These are phyloP conservation scores for Croton laevigatus DNA, from an alignment of 441 rosid genomes.

Conservation along the genomic window DNA sequence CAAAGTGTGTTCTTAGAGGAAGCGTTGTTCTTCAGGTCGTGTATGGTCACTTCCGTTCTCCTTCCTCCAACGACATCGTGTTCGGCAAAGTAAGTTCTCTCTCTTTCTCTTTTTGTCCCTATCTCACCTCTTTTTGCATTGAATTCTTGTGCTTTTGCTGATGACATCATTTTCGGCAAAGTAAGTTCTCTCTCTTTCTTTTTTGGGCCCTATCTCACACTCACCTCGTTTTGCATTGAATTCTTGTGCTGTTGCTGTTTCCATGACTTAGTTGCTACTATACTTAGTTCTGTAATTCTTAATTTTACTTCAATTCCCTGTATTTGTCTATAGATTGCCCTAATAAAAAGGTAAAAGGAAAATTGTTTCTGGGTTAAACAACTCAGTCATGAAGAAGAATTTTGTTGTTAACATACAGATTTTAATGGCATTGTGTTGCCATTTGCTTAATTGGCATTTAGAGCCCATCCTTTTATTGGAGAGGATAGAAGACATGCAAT, in stretches of 20 bases:
- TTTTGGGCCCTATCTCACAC: no score
- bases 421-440: neutral
- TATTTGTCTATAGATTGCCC: neutral
- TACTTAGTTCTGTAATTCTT: neutral
- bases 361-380: neutral
- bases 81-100: constrained; percentile 62
- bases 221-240: no score
- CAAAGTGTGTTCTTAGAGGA: constrained; percentile 84
- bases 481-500: no score
- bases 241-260: neutral
- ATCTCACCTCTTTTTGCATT: no score
- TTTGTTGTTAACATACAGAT: no score
- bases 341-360: neutral
- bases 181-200: constrained; percentile 25
- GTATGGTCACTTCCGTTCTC: constrained; percentile 72
- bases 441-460: neutral
- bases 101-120: neutral
- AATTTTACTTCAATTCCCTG: neutral
- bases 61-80: constrained; percentile 68
- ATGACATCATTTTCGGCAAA: constrained; percentile 84
- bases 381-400: neutral
- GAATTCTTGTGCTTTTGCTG: neutral
- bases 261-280: neutral
- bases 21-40: constrained; percentile 86
- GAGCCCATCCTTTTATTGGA: neutral